Evolutionary conservation across 768 basidiomycete species (phyloP), one percentile per base, ranked within the genome.

Genomic region (Phlebiopsis flavidoalba): DNA sequence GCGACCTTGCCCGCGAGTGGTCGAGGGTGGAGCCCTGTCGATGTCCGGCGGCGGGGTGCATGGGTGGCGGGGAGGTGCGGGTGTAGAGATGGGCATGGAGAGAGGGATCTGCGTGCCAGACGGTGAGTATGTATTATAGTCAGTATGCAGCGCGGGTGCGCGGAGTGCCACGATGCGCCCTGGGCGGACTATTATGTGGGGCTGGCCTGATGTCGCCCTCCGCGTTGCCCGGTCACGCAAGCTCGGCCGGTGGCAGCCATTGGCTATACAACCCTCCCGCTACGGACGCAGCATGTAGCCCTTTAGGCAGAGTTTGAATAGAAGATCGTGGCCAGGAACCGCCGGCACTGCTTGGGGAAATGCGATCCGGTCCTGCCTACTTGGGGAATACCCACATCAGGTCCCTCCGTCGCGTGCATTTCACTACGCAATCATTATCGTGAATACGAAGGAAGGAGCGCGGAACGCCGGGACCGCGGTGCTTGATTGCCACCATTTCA

Each of bases 1-100:
- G 70, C 69, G 57, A 71, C 67, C 57, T 71, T 71, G 61, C 70
- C 70, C 43, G 63, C 14, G 57, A 70, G 66, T 1, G 67, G 64
- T 17, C 56, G 40, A 11, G 36, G 40, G 17, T 17, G 40, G n/a
- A 12, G 12, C 12, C 10, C 37, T 40, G 37, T 15, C n/a, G 62
- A 53, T 48, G 22, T 40, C 26, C 26, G 26, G 26, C 6, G 26
- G 26, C 26, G 26, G n/a, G 26, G 26, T 31, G 26, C 26, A 31
- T 68, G 46, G 65, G 59, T 1, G 62, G 22, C 8, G 53, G 17
- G 35, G 45, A 46, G 5, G 14, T 46, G 45, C 2, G 45, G 15
- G 8, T 46, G 8, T 46, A 5, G 45, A 46, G 15, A 8, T 3
- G 45, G 14, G 45, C 15, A 19, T 46, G 45, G 19, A 19, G 14